Evolutionary conservation across 106 monocot genomes (phyloP).

Genomic region (Dendrobium nobile): DNA sequence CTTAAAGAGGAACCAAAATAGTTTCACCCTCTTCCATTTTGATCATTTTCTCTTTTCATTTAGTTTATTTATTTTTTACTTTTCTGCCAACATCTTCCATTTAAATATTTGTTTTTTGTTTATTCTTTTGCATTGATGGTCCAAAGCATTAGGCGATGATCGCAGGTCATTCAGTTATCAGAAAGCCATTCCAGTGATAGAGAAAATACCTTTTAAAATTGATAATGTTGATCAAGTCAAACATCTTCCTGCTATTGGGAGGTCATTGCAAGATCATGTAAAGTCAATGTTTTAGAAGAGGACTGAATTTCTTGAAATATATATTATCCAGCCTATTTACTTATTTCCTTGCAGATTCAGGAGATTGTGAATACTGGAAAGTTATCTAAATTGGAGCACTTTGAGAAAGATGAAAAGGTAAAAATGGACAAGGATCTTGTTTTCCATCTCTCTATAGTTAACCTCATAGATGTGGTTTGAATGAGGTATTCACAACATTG

Average conservation of each 20-base stretch:
- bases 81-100: not conserved
- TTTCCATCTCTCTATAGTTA: not conserved
- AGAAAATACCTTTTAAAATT: constrained; percentile 85
- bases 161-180: constrained; percentile 94
- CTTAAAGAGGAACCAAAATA: too few relatives aligned
- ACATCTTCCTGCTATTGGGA: constrained; percentile 89
- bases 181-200: constrained; percentile 94
- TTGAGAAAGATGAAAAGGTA: constrained; percentile 94
- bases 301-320: not conserved
- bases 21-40: too few relatives aligned
- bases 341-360: constrained; percentile 53
- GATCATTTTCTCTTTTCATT: not conserved
- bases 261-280: constrained; percentile 90
- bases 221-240: constrained; percentile 80
- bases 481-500: not conserved
- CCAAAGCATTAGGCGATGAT: constrained; percentile 87
- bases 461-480: not conserved
- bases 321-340: not conserved
- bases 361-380: constrained; percentile 84
- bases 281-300: constrained; percentile 16
- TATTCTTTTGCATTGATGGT: not conserved
- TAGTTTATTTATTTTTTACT: not conserved
- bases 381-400: constrained; percentile 92
- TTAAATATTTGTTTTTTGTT: constrained; percentile 2
- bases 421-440: not conserved